Base-by-base conservation (phyloP, 257 asterid species). In the Lycium ferocissimum region DNA sequence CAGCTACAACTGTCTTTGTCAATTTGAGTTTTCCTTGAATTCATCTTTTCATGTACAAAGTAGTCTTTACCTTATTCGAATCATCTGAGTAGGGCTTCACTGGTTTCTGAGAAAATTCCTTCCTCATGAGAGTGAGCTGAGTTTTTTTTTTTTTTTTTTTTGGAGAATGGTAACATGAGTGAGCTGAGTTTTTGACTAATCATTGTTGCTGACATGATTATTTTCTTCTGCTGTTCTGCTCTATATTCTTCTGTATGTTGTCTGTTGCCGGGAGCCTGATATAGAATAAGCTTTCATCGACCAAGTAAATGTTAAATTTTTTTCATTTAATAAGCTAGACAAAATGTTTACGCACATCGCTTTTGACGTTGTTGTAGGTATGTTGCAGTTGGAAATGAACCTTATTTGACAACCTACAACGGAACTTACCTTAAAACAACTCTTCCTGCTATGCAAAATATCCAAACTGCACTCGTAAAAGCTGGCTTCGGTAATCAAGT, bases 381-480 rank as follows among this genome's bases (percentile, higher is more conserved):
- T 11, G 94, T 92, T 53, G 95, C 94, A 0, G 94, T 92, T 2
- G 95, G 95, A 81, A 92, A 92, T 38, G 95, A 92, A 47, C 96
- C 96, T n/a, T 90, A 90, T 89, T 81, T 92, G 88, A 89, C n/a
- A 22, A 90, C 96, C 0, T 92, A 92, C 78, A 92, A 92, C 12
- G 94, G 94, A 38, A 89, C 83, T 88, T 92, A 91, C 85, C 93
- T 91, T 6, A 54, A 83, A 61, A 91, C 92, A 65, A 92, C 92
- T 3, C 90, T 20, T 85, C 96, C 93, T 0, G 94, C 96, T 33
- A 90, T 92, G 7, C 56, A 40, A 75, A 89, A 92, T 75, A 51
- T 92, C 47, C 96, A 92, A 84, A 65, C 70, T 0, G 94, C 96
- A 47, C 91, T 92, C 18, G 53, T 79, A 3, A 92, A 90, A 73